These are phyloP conservation scores for Pouteria campechiana DNA, from an alignment of 179 eudicot genomes.

Conservation along the genomic window DNA sequence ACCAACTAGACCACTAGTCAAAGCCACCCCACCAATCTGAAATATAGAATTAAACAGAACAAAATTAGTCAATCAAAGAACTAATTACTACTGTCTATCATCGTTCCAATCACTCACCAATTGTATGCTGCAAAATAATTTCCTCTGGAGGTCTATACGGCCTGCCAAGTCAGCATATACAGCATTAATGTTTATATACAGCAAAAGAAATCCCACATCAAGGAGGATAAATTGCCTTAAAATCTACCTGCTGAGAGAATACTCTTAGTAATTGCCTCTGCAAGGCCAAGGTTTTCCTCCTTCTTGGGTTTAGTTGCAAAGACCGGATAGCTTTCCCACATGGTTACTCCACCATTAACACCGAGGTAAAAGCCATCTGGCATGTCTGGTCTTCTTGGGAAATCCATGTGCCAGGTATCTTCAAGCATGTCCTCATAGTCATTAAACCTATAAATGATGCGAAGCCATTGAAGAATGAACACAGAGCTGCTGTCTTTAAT, in stretches of 20 bases:
- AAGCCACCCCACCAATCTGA: slow-evolving; percentile 86
- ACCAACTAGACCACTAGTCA: slow-evolving; percentile 68
- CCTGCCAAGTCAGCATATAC: slow-evolving; percentile 30
- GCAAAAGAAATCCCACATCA: slow-evolving; percentile 1
- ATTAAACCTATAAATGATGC: slow-evolving; percentile 54
- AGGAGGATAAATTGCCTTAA: not conserved
- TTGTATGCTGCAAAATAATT: slow-evolving; percentile 93
- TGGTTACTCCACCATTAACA: slow-evolving; percentile 42
- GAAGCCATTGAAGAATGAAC: not conserved
- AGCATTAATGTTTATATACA: not conserved
- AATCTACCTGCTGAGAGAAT: slow-evolving; percentile 72
- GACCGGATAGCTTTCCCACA: slow-evolving; percentile 83
- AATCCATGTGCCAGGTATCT: slow-evolving; percentile 68
- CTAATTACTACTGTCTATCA: too few species aligned
- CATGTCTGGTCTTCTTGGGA: slow-evolving; percentile 60
- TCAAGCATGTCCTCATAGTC: slow-evolving; percentile 95
- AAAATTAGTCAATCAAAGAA: too few species aligned
- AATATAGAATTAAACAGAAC: slow-evolving; percentile 1
- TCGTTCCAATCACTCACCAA: slow-evolving; percentile 43
- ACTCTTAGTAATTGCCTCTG: slow-evolving; percentile 94
- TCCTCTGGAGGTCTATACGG: slow-evolving; percentile 91
- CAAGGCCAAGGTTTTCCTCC: slow-evolving; percentile 86
- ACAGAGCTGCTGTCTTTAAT: not conserved
- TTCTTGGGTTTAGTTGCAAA: slow-evolving; percentile 50
- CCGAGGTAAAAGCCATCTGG: slow-evolving; percentile 57